Evolutionary conservation across 371 early-diverging fungal genomes (phyloP).

Genomic region (Basidiobolus meristosporus): DNA sequence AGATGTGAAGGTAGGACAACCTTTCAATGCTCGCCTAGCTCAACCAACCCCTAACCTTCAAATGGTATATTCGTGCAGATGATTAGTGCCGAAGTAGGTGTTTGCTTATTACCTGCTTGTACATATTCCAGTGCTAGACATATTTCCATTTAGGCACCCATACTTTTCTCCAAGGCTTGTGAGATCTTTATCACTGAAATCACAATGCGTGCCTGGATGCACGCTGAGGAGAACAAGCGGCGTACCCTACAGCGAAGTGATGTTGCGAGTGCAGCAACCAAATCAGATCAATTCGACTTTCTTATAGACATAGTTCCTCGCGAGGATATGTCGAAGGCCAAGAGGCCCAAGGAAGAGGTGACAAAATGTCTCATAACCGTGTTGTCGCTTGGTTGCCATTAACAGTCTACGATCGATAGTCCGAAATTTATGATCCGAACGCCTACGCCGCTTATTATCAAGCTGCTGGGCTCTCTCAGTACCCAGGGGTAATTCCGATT

Average conservation of each 20-base stretch:
- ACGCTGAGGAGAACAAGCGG: constrained; percentile 97
- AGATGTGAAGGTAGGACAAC: constrained; percentile 63
- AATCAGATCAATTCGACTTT: constrained; percentile 97
- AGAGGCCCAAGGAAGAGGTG: no score
- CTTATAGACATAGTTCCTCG: constrained; percentile 96
- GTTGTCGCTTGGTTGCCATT: no score
- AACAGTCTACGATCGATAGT: no score
- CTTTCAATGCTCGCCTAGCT: neutral
- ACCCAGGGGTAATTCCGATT: no score
- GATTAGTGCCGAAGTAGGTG: constrained; percentile 48
- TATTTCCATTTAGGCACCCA: constrained; percentile 13
- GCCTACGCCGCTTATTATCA: no score
- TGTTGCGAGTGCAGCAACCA: constrained; percentile 82
- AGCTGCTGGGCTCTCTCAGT: no score
- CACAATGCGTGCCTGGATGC: constrained; percentile 90
- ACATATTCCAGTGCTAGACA: no score
- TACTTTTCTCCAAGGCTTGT: constrained; percentile 34
- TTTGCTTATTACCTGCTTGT: no score
- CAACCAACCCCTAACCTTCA: neutral
- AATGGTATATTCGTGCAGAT: constrained; percentile 28
- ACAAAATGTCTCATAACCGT: no score
- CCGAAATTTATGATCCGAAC: no score
- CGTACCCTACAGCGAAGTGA: constrained; percentile 93
- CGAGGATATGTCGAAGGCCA: no score
- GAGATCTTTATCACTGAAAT: constrained; percentile 86